These are phyloP conservation scores for Seiridium unicorne DNA, from an alignment of 2,329 filamentous ascomycete genomes.

Conservation along the genomic window DNA sequence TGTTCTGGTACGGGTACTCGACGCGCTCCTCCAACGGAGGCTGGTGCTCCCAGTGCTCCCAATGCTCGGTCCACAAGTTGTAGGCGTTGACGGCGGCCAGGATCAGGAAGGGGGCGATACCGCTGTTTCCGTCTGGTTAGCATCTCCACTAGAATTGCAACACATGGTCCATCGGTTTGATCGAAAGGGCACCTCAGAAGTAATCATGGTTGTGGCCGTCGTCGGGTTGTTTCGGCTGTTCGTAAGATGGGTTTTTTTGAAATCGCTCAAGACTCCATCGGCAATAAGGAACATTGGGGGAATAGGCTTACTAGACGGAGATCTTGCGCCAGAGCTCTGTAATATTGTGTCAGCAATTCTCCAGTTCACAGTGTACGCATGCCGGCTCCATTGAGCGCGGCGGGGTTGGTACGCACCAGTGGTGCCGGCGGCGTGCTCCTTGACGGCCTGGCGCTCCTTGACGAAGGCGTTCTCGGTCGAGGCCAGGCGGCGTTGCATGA, in stretches of 20 bases:
- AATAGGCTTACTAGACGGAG: slow-evolving; percentile 79
- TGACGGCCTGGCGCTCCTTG: slow-evolving; percentile 85
- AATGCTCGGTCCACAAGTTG: slow-evolving; percentile 91
- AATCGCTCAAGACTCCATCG: slow-evolving; percentile 8
- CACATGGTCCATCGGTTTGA: background rate
- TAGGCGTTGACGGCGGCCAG: slow-evolving; percentile 80
- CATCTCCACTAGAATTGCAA: background rate
- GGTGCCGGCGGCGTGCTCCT: slow-evolving; percentile 83
- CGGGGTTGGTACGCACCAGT: slow-evolving; percentile 61
- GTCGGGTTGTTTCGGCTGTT: background rate
- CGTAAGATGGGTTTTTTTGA: background rate
- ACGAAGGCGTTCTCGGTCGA: slow-evolving; percentile 90
- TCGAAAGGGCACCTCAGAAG: too few relatives aligned
- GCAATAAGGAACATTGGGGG: background rate
- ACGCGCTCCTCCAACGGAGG: slow-evolving; percentile 84
- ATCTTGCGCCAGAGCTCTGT: slow-evolving; percentile 94
- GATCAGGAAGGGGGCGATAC: slow-evolving; percentile 69
- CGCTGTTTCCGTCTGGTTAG: slow-evolving; percentile 48
- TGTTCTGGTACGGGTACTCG: slow-evolving; percentile 98
- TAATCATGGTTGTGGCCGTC: background rate
- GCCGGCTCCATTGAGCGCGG: background rate
- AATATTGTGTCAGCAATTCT: slow-evolving; percentile 29
- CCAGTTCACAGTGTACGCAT: background rate
- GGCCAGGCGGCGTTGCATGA: slow-evolving; percentile 69
- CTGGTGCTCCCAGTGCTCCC: slow-evolving; percentile 89